Conservation (phyloP, 495 filamentous ascomycete genomes). For the Aspergillus leporis region DNA sequence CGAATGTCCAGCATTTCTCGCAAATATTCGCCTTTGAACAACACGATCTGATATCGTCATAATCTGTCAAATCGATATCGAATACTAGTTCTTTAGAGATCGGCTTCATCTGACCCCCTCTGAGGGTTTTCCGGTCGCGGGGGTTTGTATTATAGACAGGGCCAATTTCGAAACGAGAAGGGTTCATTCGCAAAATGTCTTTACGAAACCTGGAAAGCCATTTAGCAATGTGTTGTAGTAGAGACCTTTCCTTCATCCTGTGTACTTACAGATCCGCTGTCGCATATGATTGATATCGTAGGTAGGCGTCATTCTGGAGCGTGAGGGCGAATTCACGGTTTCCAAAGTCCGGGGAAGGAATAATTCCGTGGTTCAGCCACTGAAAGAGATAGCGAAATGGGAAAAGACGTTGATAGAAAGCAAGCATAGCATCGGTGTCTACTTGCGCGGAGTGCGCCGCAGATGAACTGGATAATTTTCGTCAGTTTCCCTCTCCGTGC, state of each 20-base stretch:
- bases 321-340: constrained; percentile 97
- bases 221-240: constrained; percentile 6
- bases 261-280: constrained; percentile 75
- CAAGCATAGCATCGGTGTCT: constrained; percentile 80
- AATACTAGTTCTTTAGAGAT: constrained; percentile 92
- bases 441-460: constrained; percentile 45
- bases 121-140: constrained; percentile 84
- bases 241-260: background rate
- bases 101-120: constrained; percentile 65
- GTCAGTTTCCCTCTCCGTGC: constrained; percentile 12
- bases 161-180: constrained; percentile 95
- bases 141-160: constrained; percentile 93
- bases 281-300: constrained; percentile 88
- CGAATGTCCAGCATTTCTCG: constrained; percentile 91
- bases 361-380: constrained; percentile 93
- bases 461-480: constrained; percentile 12
- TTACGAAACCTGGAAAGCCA: constrained; percentile 69
- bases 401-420: constrained; percentile 94
- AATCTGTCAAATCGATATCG: constrained; percentile 99
- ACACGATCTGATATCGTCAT: constrained; percentile 94
- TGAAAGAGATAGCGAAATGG: constrained; percentile 95
- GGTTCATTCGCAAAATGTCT: constrained; percentile 81
- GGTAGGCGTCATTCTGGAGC: constrained; percentile 81
- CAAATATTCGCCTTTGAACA: constrained; percentile 94
- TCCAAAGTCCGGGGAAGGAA: constrained; percentile 81